phyloP scores from a whole-genome alignment of 2,329 filamentous ascomycete species.

The Colletotrichum coccodes region DNA sequence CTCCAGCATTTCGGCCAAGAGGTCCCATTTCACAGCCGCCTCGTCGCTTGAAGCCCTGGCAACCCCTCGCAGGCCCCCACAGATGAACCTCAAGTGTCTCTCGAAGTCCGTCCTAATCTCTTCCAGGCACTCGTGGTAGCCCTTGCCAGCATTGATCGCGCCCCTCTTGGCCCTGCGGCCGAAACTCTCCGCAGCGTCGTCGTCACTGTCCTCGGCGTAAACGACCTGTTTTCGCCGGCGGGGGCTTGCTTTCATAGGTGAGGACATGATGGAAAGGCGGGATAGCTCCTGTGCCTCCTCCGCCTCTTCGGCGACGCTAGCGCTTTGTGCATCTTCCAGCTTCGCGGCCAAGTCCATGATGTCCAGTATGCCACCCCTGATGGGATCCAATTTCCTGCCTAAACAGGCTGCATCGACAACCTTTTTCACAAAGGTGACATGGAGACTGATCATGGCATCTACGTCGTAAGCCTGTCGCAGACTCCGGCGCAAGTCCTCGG shows the following conservation, averaged over 20 bases:
- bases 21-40: constrained; percentile 75
- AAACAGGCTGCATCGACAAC: constrained; percentile 77
- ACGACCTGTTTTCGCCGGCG: constrained; percentile 28
- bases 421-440: constrained; percentile 70
- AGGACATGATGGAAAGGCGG: constrained; percentile 48
- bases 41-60: constrained; percentile 76
- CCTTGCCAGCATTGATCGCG: constrained; percentile 38
- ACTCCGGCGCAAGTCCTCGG: constrained; percentile 62
- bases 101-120: constrained; percentile 72
- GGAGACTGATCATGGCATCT: constrained; percentile 81
- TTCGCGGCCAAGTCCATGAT: constrained; percentile 79
- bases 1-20: constrained; percentile 83
- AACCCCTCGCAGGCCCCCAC: constrained; percentile 77
- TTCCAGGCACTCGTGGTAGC: constrained; percentile 63
- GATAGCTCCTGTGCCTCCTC: constrained; percentile 51
- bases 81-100: constrained; percentile 74
- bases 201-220: constrained; percentile 44
- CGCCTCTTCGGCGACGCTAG: constrained; percentile 48
- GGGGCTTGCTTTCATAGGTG: constrained; percentile 41
- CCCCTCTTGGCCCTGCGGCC: constrained; percentile 19
- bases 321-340: constrained; percentile 69
- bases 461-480: constrained; percentile 76
- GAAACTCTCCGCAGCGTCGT: constrained; percentile 46
- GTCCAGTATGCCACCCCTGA: constrained; percentile 78
- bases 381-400: constrained; percentile 73